Evolutionary conservation across 2,329 filamentous ascomycete genomes (phyloP), one percentile per base, ranked within the genome.

Genomic region (Beauveria varroae): DNA sequence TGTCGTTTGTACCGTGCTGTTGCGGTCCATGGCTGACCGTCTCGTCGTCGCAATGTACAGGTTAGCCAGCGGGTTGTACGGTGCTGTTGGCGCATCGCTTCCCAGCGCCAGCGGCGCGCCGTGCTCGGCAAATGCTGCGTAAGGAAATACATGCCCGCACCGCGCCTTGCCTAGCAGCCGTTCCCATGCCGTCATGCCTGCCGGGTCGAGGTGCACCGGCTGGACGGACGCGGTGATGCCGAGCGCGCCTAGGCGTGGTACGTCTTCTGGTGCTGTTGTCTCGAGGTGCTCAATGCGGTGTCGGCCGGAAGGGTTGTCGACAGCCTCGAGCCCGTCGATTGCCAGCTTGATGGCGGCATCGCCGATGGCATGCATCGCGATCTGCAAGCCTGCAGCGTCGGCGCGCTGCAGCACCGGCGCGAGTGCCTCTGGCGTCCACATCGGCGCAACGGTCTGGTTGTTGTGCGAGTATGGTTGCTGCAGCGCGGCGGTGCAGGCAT

Each of bases 201-300:
- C 82, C 0, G 86, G 86, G 62, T 85, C 83, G 1, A 81, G 76
- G 64, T 86, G 83, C 0, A 85, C 82, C 0, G 83, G 80, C 66
- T 85, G 82, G 18, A 85, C 76, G 1, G 80, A 83, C 0, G 83
- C 82, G 1, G 81, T 85, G 71, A 88, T 86, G 54, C 85, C 83
- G 4, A 86, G 72, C 26, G 73, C 67, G 6, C 84, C 85, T 2
- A 88, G 75, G 1, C 84, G 75, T 20, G 72, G 74, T 1, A 81
- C 85, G 65, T 87, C 85, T 61, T 76, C 75, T 1, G 78, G 76
- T 0, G 76, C 76, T 0, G 83, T 76, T 34, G 87, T 75, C 69
- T 88, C 85, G 7, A 88, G 72, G 66, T 88, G 85, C 71, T 87
- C 85, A 66, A 87, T 84, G 26, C 85, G 78, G 60, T 86, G 85